Evolutionary conservation across 768 basidiomycete genomes (phyloP).

Genomic region (Melanogaster broomeanus): DNA sequence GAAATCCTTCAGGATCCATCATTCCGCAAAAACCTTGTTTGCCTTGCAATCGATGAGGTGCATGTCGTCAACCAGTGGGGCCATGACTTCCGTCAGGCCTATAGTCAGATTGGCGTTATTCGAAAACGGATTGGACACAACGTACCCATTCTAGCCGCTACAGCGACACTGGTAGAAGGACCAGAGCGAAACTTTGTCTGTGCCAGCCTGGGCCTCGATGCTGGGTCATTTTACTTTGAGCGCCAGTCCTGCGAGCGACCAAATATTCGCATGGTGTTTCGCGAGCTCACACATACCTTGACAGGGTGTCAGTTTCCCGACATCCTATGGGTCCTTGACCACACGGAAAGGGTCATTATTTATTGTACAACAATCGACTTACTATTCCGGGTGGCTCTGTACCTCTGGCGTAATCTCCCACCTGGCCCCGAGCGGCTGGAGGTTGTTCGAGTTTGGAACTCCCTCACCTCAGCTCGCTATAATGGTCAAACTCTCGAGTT

Average conservation of each 20-base stretch:
- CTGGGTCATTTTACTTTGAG: neutral
- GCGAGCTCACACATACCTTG: neutral
- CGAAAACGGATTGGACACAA: constrained; percentile 1
- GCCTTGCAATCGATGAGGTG: constrained; percentile 30
- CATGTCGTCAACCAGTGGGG: constrained; percentile 29
- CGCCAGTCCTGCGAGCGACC: neutral
- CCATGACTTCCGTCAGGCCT: constrained; percentile 22
- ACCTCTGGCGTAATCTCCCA: neutral
- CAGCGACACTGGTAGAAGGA: constrained; percentile 24
- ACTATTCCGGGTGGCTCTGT: neutral
- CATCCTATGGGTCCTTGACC: neutral
- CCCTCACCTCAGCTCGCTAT: neutral
- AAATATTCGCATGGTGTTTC: neutral
- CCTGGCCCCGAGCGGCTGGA: neutral
- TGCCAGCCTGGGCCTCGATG: neutral
- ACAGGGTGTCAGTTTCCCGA: neutral
- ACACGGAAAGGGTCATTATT: neutral
- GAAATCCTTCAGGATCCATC: constrained; percentile 12
- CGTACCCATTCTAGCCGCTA: constrained; percentile 17
- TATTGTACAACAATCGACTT: neutral
- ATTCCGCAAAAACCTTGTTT: constrained; percentile 22
- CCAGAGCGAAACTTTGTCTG: neutral
- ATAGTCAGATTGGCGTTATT: constrained; percentile 23
- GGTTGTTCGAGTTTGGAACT: neutral
- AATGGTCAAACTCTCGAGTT: neutral